Evolutionary conservation across 495 filamentous ascomycete species (phyloP).

Genomic region (Neurospora terricola): DNA sequence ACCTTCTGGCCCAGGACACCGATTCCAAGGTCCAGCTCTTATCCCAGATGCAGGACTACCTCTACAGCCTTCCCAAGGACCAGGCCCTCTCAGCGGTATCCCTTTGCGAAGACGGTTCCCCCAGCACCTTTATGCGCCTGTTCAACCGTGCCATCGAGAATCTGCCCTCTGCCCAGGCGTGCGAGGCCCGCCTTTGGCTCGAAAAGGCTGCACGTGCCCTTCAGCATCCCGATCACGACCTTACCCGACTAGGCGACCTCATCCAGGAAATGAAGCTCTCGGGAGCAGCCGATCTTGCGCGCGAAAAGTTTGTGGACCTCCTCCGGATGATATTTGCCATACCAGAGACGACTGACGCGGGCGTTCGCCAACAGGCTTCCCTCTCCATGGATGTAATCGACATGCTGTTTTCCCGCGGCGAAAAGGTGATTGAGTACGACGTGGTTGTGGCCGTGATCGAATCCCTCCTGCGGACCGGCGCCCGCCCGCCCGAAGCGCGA

Average conservation of each 20-base stretch:
- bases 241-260: conserved; percentile 5
- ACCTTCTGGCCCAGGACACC: conserved; percentile 12
- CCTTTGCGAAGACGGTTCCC: background rate
- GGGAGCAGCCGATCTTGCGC: conserved; percentile 21
- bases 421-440: conserved; percentile 27
- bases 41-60: conserved; percentile 9
- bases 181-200: conserved; percentile 21
- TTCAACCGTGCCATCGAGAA: conserved; percentile 13
- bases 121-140: conserved; percentile 15
- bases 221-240: background rate
- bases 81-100: background rate
- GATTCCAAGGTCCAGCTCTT: conserved; percentile 18
- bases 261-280: conserved; percentile 19
- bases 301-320: conserved; percentile 21
- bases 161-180: conserved; percentile 19
- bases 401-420: conserved; percentile 28
- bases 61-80: conserved; percentile 5
- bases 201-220: conserved; percentile 9
- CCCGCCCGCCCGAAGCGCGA: conserved; percentile 3
- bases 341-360: conserved; percentile 1
- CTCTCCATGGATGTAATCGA: conserved; percentile 23
- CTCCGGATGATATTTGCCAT: conserved; percentile 23
- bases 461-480: conserved; percentile 7
- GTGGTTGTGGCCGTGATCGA: conserved; percentile 31
- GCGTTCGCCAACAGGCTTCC: conserved; percentile 13